Conservation (phyloP, 1,139 yeast genomes). For the Candida sanyaensis region DNA sequence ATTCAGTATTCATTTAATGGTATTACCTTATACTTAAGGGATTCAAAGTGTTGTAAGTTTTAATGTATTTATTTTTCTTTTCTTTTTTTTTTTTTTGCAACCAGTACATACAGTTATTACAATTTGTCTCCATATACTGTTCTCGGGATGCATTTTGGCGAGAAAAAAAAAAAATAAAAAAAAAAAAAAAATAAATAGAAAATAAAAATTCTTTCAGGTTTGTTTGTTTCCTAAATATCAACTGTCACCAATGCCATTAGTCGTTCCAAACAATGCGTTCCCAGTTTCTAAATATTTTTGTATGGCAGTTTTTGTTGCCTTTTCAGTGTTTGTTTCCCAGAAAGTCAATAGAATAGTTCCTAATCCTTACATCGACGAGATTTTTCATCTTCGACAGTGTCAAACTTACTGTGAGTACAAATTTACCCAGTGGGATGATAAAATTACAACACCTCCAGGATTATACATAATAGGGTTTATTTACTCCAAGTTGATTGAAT, state of each 20-base stretch:
- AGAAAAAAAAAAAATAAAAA: not conserved
- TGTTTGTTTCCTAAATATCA: not conserved
- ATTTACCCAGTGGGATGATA: conserved; percentile 75
- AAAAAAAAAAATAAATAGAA: not conserved
- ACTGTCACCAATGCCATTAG: conserved; percentile 14
- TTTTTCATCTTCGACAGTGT: conserved; percentile 84
- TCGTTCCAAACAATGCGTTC: conserved; percentile 9
- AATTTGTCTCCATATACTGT: not conserved
- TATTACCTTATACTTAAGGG: not conserved
- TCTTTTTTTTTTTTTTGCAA: conserved; percentile 1
- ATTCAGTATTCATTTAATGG: not conserved
- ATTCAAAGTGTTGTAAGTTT: not conserved
- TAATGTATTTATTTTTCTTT: not conserved
- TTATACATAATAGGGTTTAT: conserved; percentile 65
- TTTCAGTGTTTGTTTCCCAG: conserved; percentile 18
- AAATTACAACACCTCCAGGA: conserved; percentile 98
- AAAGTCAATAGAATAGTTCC: conserved; percentile 27
- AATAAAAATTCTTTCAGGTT: not conserved
- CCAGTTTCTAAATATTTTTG: conserved; percentile 6
- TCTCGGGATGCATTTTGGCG: not conserved
- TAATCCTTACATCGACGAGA: conserved; percentile 67
- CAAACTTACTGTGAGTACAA: conserved; percentile 61
- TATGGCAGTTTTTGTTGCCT: conserved; percentile 15
- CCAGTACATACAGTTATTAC: not conserved
- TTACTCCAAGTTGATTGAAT: conserved; percentile 36